Evolutionary conservation across 2,329 filamentous ascomycete species (phyloP), one percentile per base, ranked within the genome.

Genomic region (Colletotrichum sp.): DNA sequence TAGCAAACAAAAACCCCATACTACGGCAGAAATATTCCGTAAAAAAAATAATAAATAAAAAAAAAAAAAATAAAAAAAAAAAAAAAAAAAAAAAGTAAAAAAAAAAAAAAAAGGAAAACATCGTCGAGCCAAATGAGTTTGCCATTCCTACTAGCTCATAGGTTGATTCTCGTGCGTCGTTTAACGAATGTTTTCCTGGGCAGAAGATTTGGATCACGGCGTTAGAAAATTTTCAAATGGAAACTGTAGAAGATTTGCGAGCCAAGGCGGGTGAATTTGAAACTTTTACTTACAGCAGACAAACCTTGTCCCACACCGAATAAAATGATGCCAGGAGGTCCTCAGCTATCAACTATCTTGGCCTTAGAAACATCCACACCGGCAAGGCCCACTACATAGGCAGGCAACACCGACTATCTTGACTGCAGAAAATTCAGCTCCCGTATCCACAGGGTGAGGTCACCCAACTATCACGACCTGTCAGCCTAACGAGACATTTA

Each of bases 311-410:
- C 9, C 39, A 44, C 39, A 49, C 9, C 1, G 18, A 2, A 12
- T n/a, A 12, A 49, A n/a, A 2, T n/a, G 9, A 49, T 49, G 18
- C 39, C 9, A 7, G 2, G 18, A 49, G 9, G 39, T n/a, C 5
- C 18, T n/a, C 5, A 2, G 0, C 39, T 2, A 21, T 1, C 9
- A 49, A n/a, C 39, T 12, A 49, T 49, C 3, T 7, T 49, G 2
- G 18, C 39, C 18, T 49, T 2, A n/a, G 2, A 49, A 49, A 49
- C 18, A 49, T 49, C 9, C 39, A n/a, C 39, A 49, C 39, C 39
- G 39, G 39, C 6, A 49, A 7, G 3, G 39, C 2, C 39, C 9
- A 49, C 39, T 49, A 7, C 39, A 12, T n/a, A 44, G 5, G 13
- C 3, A 39, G 5, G 13, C 0, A 39, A 39, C 39, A 4, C 0